Conservation (phyloP, 176 grass and related monocot genomes). For the Alopecurus myosuroides region DNA sequence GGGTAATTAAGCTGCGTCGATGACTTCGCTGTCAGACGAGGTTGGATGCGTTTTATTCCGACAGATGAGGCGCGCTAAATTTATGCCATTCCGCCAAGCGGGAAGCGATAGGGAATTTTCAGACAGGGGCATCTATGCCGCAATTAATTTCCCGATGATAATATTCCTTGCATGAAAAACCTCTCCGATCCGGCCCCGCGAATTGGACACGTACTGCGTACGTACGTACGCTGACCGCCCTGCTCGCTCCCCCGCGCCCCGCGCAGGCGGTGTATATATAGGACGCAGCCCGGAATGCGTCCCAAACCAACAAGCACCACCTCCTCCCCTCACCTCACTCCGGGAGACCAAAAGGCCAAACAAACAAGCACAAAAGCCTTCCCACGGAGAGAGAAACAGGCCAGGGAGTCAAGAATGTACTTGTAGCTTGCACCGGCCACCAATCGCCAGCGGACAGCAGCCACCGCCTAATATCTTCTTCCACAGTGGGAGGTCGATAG, state of each 20-base stretch:
- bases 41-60: constrained; percentile 26
- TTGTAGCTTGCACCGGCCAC: constrained; percentile 24
- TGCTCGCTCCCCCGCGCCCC: not conserved
- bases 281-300: not conserved
- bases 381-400: not conserved
- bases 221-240: not conserved
- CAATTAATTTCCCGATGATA: too few relatives aligned
- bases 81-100: constrained; percentile 30
- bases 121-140: constrained; percentile 27
- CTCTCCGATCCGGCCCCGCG: not conserved
- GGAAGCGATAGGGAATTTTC: constrained; percentile 16
- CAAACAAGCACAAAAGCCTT: not conserved
- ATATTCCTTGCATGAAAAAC: not conserved
- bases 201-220: constrained; percentile 21
- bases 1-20: constrained; percentile 2
- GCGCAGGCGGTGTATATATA: constrained; percentile 30
- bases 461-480: not conserved
- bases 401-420: constrained; percentile 39
- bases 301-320: constrained; percentile 5
- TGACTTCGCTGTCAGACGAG: constrained; percentile 1
- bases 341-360: constrained; percentile 52
- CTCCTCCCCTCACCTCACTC: constrained; percentile 11
- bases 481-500: not conserved
- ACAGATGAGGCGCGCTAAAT: constrained; percentile 16
- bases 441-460: constrained; percentile 30